Conservation (phyloP, 2,329 filamentous ascomycete species). For the Ampelomyces quisqualis region DNA sequence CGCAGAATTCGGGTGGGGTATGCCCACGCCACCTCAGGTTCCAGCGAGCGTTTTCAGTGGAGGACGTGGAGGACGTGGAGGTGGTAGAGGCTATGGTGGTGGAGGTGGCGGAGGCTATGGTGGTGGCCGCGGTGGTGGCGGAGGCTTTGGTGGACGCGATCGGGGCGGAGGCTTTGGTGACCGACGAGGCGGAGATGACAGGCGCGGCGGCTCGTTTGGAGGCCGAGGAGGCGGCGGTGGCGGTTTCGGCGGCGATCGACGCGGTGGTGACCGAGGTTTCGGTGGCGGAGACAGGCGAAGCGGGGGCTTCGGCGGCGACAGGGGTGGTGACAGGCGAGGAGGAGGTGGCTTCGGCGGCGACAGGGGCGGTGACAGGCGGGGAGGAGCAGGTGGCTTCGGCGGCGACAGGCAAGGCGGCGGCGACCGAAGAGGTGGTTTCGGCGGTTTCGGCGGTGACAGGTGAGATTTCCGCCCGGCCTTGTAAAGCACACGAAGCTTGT, state of each 20-base stretch:
- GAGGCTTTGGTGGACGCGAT: conserved; percentile 17
- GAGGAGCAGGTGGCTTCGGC: conserved; percentile 9
- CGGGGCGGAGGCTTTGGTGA: conserved; percentile 11
- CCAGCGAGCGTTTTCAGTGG: conserved; percentile 25
- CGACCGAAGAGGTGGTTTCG: conserved; percentile 10
- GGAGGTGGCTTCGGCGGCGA: conserved; percentile 9
- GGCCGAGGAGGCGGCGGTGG: conserved; percentile 19
- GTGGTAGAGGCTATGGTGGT: conserved; percentile 17
- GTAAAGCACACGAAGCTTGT: too few species aligned
- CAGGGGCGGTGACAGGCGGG: conserved; percentile 10
- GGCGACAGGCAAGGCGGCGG: conserved; percentile 9
- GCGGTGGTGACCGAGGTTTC: conserved; percentile 16
- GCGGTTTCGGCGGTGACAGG: conserved; percentile 8
- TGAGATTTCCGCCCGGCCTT: too few species aligned
- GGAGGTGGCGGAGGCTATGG: conserved; percentile 8
- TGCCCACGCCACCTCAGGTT: conserved; percentile 45
- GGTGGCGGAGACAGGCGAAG: conserved; percentile 15
- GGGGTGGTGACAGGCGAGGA: conserved; percentile 13
- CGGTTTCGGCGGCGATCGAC: conserved; percentile 11
- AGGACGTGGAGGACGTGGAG: conserved; percentile 9
- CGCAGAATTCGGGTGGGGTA: conserved; percentile 51
- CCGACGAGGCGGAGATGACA: conserved; percentile 12
- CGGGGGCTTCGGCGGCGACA: conserved; percentile 8
- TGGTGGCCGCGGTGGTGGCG: conserved; percentile 10
- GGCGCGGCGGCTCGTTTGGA: conserved; percentile 10